These are phyloP conservation scores for Xerocomellus chrysenteron DNA, from an alignment of 768 basidiomycete species.

Conservation along the genomic window DNA sequence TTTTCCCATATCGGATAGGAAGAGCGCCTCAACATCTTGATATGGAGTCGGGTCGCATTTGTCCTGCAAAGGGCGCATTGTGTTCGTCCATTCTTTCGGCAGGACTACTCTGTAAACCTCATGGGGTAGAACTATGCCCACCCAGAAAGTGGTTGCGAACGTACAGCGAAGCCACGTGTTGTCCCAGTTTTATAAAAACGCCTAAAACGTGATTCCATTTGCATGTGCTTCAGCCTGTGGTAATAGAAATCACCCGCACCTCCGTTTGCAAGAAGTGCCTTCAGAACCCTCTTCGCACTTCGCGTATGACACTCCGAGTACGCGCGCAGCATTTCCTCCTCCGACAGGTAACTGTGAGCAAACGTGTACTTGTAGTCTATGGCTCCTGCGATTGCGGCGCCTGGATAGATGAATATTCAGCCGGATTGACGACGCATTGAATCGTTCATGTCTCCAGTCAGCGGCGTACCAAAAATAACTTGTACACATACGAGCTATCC, in stretches of 20 bases:
- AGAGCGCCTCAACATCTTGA: conserved; percentile 71
- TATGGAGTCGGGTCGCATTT: conserved; percentile 89
- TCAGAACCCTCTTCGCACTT: conserved; percentile 75
- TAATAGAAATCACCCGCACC: conserved; percentile 42
- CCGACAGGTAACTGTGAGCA: conserved; percentile 47
- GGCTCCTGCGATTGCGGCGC: conserved; percentile 59
- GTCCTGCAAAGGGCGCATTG: conserved; percentile 75
- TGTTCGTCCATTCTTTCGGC: conserved; percentile 61
- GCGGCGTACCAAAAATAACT: conserved; percentile 23
- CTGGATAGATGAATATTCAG: conserved; percentile 32
- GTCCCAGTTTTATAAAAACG: conserved; percentile 87
- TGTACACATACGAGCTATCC: conserved; percentile 60
- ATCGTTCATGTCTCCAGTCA: conserved; percentile 24
- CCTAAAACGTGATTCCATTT: conserved; percentile 38
- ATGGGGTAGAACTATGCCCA: conserved; percentile 9
- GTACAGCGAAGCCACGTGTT: conserved; percentile 75
- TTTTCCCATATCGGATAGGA: conserved; percentile 74
- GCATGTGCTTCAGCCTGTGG: neutral
- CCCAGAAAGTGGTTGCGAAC: conserved; percentile 26
- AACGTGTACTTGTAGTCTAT: conserved; percentile 76
- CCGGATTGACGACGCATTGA: neutral
- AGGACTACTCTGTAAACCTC: conserved; percentile 45
- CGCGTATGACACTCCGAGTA: conserved; percentile 80
- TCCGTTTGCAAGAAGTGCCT: conserved; percentile 87
- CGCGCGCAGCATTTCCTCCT: conserved; percentile 50